Evolutionary conservation across 805 yeast genomes (phyloP), one percentile per base, ranked within the genome.

Genomic region (Starmerella potacharoeniae): DNA sequence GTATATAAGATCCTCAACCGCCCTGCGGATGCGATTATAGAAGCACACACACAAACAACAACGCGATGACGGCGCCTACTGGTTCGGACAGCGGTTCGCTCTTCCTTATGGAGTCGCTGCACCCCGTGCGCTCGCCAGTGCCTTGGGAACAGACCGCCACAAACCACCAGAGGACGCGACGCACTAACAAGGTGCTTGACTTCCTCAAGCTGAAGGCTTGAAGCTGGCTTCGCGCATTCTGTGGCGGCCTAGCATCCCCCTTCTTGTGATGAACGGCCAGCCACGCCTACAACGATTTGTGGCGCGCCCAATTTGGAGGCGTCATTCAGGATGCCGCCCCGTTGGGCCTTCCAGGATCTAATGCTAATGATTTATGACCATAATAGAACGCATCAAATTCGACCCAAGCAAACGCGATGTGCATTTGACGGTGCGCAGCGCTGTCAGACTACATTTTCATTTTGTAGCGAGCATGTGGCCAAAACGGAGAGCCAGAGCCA

Each of bases 61-160:
- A 13, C n/a, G 11, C 33, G 33, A 42, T 42, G 45, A 42, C 45
- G 45, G 45, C 16, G 16, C 33, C 45, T 5, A 6, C 45, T 9
- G 45, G 33, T 42, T 31, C 29, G 16, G 29, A 44, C 37, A 9
- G 16, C 33, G 41, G 16, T 4, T 17, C 41, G 40, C 17, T 35
- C 16, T 37, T 48, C 14, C 33, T 48, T 5, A 22, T 29, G 8
- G 51, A 36, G 34, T 48, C 51, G 13, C 43, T 48, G 6, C 51
- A 48, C 13, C 51, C 51, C 29, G 51, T 48, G 34, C 51, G 43
- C 28, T 48, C 51, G 8, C 51, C 51, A 3, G 43, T 48, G 33
- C 51, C 51, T 3, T 48, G 51, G 51, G 41, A 35, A 9, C 49
- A 34, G 16, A 34, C 37, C 30, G 17, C 37, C 31, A 7, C 49